Base-by-base conservation (phyloP, 2,329 filamentous ascomycete species). In the Xylaria sp. region DNA sequence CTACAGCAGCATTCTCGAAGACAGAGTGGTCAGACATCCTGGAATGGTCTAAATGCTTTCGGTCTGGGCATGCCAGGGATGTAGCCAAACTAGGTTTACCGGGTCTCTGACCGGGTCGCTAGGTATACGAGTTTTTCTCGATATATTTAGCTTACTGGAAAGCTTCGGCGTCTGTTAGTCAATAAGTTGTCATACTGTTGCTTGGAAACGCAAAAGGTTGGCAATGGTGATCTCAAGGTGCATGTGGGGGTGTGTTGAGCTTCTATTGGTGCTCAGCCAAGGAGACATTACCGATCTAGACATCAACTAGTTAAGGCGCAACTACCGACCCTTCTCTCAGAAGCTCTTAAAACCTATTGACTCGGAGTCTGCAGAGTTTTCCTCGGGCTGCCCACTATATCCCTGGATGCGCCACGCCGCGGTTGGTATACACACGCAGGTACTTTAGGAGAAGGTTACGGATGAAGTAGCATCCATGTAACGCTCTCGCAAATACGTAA, bases 201-300 rank as follows among this genome's bases (percentile, higher is more conserved):
- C 54, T 27, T 56, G 24, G 55, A 64, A 27, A 60, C 34, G 66
- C 39, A 30, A 30, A 55, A 27, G 24, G 24, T 27, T 27, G 24
- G 24, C 24, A 27, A 24, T 4, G 30, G 66, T 17, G 21, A 30
- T 51, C 21, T 55, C 11, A 51, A 24, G 32, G 55, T 50, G n/a
- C 55, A 67, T 64, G 69, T 67, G 55, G 64, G 67, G 58, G 50
- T 30, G 12, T 24, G 27, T 70, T 68, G 64, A 72, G 68, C 68
- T 70, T 72, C 70, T 70, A 72, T 70, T 70, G 65, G 70, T 54
- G 36, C 51, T 34, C 30, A 32, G 55, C 34, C 27, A 17, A 14
- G 14, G 50, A n/a, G 47, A 19, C 42, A 12, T 42, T 47, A 51
- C 48, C 24, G 21, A 36, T n/a, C 11, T n/a, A 12, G 11, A 6